phyloP scores from a whole-genome alignment of 2,329 filamentous ascomycete species.

The Metarhizium anisopliae region DNA sequence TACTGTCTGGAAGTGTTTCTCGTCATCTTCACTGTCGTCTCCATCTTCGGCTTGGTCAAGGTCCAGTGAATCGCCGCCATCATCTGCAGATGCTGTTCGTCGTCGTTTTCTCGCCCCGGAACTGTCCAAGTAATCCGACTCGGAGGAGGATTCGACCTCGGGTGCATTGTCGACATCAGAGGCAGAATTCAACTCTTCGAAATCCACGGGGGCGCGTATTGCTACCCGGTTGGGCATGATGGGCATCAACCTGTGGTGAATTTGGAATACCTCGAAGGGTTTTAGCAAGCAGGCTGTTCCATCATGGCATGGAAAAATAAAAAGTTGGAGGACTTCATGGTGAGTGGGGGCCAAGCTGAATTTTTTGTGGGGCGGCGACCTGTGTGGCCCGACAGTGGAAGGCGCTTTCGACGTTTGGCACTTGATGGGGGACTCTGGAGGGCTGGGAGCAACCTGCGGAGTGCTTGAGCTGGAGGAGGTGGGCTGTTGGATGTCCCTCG shows the following conservation, averaged over 20 bases:
- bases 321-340: not conserved
- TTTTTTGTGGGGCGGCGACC: not conserved
- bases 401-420: too few relatives aligned
- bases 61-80: slow-evolving; percentile 15
- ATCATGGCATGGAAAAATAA: not conserved
- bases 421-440: too few relatives aligned
- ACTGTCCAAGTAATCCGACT: slow-evolving; percentile 43
- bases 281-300: not conserved
- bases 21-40: slow-evolving; percentile 23
- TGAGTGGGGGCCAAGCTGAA: not conserved
- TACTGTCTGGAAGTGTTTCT: slow-evolving; percentile 21
- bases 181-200: not conserved
- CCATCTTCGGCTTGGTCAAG: slow-evolving; percentile 19
- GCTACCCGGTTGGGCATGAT: not conserved
- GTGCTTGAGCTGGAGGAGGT: not conserved
- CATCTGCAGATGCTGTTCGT: slow-evolving; percentile 24
- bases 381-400: too few relatives aligned
- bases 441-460: too few relatives aligned
- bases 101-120: slow-evolving; percentile 36
- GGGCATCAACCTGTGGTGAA: not conserved
- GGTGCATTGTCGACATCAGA: not conserved
- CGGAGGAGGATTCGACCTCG: slow-evolving; percentile 22
- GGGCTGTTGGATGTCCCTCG: not conserved
- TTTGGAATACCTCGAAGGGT: not conserved
- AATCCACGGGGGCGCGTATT: not conserved